Conservation (phyloP, 2,329 filamentous ascomycete genomes). For the Alternaria tenuissima region DNA sequence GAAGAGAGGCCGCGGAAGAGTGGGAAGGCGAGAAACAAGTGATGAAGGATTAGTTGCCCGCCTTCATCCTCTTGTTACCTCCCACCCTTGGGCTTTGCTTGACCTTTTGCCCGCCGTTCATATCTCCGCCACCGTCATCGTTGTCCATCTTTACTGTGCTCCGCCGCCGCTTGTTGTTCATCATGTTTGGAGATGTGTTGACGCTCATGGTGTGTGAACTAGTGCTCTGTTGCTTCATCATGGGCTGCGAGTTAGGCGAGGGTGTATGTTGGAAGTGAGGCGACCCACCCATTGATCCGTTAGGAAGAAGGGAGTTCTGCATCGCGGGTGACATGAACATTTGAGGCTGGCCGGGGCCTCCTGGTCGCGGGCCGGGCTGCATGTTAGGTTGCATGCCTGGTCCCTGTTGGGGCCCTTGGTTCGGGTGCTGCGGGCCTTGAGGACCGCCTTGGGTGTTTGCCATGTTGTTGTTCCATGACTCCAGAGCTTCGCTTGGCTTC, state of each 20-base stretch:
- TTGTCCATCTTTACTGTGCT: slow-evolving; percentile 68
- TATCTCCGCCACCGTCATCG: slow-evolving; percentile 57
- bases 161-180: slow-evolving; percentile 66
- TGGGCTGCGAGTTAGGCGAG: slow-evolving; percentile 58
- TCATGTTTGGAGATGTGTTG: slow-evolving; percentile 69
- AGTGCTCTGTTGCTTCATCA: slow-evolving; percentile 66
- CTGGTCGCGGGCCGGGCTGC: slow-evolving; percentile 44
- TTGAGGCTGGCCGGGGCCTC: slow-evolving; percentile 42
- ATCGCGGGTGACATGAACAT: slow-evolving; percentile 67
- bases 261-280: slow-evolving; percentile 58
- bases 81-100: slow-evolving; percentile 59
- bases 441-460: slow-evolving; percentile 31
- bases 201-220: slow-evolving; percentile 64
- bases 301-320: slow-evolving; percentile 60
- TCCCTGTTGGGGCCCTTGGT: slow-evolving; percentile 34
- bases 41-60: slow-evolving; percentile 25
- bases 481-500: slow-evolving; percentile 64
- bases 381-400: slow-evolving; percentile 42
- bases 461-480: slow-evolving; percentile 60
- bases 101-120: slow-evolving; percentile 55
- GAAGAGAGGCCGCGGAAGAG: background rate
- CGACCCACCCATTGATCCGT: slow-evolving; percentile 60
- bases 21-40: background rate
- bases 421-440: slow-evolving; percentile 12
- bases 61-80: slow-evolving; percentile 51